These are phyloP conservation scores for Fusarium mundagurra DNA, from an alignment of 2,329 filamentous ascomycete species.

Conservation along the genomic window DNA sequence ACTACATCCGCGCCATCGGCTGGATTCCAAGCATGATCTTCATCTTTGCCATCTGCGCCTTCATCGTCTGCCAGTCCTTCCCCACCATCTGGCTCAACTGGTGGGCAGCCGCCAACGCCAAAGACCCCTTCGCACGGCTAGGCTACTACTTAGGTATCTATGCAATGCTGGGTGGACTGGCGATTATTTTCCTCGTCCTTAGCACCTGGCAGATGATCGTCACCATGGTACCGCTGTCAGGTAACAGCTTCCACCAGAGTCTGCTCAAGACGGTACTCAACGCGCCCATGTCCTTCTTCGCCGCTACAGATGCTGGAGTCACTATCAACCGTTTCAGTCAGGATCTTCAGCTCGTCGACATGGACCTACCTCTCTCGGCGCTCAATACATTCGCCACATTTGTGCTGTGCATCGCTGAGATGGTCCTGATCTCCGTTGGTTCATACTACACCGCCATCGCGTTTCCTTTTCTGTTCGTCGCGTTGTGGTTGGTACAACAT, in stretches of 20 bases:
- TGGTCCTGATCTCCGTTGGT: conserved; percentile 30
- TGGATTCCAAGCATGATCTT: conserved; percentile 39
- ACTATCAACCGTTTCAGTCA: conserved; percentile 53
- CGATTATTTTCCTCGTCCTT: conserved; percentile 27
- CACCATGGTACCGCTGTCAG: conserved; percentile 40
- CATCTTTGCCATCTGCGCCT: conserved; percentile 36
- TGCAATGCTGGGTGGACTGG: conserved; percentile 27
- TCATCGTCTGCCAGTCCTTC: conserved; percentile 40
- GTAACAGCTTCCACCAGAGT: conserved; percentile 33
- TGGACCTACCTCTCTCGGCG: conserved; percentile 45
- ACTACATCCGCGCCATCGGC: conserved; percentile 42
- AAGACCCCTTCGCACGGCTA: conserved; percentile 19
- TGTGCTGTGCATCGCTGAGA: conserved; percentile 34
- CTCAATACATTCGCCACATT: conserved; percentile 38
- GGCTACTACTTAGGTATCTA: conserved; percentile 41
- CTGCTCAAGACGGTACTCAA: conserved; percentile 37
- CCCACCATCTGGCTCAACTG: conserved; percentile 43
- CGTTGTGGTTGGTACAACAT: conserved; percentile 28
- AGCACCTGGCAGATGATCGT: conserved; percentile 42
- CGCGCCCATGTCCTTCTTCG: conserved; percentile 50
- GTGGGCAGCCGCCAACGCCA: conserved; percentile 38
- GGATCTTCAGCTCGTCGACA: conserved; percentile 52
- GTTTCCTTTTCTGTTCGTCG: conserved; percentile 17
- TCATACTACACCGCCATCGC: conserved; percentile 33
- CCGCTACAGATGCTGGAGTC: conserved; percentile 46